phyloP scores from a whole-genome alignment of 2,329 filamentous ascomycete species.

The Neocucurbitaria cava region DNA sequence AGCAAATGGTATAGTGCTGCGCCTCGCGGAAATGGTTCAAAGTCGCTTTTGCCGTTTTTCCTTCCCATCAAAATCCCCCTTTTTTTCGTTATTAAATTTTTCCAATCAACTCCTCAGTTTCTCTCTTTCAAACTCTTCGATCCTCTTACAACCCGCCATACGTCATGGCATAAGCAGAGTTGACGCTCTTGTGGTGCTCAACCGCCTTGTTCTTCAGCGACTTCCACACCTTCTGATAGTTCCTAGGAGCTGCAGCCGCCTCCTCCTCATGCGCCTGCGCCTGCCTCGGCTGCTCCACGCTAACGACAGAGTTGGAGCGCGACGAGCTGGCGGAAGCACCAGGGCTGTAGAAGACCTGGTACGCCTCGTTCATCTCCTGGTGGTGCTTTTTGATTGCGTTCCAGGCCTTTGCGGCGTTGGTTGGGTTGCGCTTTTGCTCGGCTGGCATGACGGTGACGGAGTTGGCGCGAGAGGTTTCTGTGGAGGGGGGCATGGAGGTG shows the following conservation, averaged over 20 bases:
- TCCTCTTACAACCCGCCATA: slow-evolving; percentile 11
- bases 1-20: not conserved
- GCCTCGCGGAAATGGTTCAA: no score
- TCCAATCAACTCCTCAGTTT: not conserved
- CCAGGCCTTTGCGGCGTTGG: slow-evolving; percentile 34
- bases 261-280: no score
- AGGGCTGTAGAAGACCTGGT: slow-evolving; percentile 34
- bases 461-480: slow-evolving; percentile 24
- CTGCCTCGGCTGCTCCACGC: no score
- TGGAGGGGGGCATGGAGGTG: slow-evolving; percentile 11
- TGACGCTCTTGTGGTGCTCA: slow-evolving; percentile 40
- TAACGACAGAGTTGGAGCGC: slow-evolving; percentile 10
- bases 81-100: not conserved
- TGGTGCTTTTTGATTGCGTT: slow-evolving; percentile 41
- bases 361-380: slow-evolving; percentile 38
- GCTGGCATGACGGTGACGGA: slow-evolving; percentile 22
- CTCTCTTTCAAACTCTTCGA: no score
- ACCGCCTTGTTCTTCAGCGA: slow-evolving; percentile 36
- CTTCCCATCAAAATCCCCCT: not conserved
- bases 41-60: not conserved
- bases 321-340: slow-evolving; percentile 17
- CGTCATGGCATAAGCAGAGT: slow-evolving; percentile 25
- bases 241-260: slow-evolving; percentile 15
- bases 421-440: slow-evolving; percentile 17
- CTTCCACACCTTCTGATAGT: slow-evolving; percentile 34